Percentiles rank a stretch among this genome's conserved stretches.
Evolutionary conservation across 2,329 filamentous ascomycete species (phyloP).

Genomic region (Aspergillus oerlinghausenensis): DNA sequence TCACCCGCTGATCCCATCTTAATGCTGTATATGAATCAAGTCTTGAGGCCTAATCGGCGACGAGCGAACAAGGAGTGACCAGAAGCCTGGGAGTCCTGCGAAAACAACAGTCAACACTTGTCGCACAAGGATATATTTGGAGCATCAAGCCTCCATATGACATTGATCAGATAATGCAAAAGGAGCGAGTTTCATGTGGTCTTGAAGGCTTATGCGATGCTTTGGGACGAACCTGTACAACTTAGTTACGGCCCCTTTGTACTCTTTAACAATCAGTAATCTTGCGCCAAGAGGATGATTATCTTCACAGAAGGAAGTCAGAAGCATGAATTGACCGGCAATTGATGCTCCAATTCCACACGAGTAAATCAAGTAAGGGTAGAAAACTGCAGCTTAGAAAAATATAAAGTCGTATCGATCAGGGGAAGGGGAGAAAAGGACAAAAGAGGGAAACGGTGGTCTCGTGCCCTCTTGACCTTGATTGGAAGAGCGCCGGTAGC

Average conservation of each 20-base stretch:
- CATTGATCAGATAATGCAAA: not conserved
- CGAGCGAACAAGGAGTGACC: not conserved
- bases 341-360: conserved; percentile 7
- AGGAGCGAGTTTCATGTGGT: not conserved
- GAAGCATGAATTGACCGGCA: conserved; percentile 16
- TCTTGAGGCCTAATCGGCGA: not conserved
- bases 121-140: not conserved
- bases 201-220: not conserved
- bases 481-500: conserved; percentile 17
- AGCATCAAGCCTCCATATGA: not conserved
- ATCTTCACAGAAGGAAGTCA: not conserved
- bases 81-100: not conserved
- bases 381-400: conserved; percentile 4
- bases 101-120: not conserved
- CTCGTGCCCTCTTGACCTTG: conserved; percentile 29
- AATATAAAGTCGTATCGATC: conserved; percentile 1
- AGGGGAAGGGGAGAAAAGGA: conserved; percentile 9
- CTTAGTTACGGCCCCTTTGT: not conserved
- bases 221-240: not conserved
- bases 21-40: not conserved
- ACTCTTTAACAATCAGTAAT: not conserved
- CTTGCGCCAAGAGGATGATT: not conserved
- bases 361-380: not conserved
- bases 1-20: conserved; percentile 24
- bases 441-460: conserved; percentile 22